A percentile compares a stretch with the other conserved stretches of the same genome.
Evolutionary conservation across 2,329 filamentous ascomycete genomes (phyloP).

Genomic region (Cladosporium sphaerospermum): DNA sequence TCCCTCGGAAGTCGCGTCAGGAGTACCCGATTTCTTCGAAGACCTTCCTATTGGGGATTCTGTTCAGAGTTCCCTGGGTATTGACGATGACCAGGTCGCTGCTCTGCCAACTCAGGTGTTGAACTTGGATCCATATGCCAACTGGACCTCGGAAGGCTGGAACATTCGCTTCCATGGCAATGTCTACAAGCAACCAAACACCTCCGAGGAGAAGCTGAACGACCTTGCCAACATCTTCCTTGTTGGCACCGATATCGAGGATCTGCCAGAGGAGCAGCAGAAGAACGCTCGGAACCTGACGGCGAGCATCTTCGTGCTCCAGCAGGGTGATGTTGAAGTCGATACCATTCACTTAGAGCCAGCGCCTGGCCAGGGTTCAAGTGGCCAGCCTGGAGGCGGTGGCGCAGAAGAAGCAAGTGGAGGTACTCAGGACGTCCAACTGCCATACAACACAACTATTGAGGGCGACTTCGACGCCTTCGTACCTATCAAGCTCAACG

Average conservation of each 20-base stretch:
- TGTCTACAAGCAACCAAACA: conserved; percentile 72
- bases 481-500: conserved; percentile 55
- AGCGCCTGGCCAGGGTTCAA: conserved; percentile 50
- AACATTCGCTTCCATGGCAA: conserved; percentile 71
- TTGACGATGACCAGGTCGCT: conserved; percentile 52
- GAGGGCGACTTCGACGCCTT: conserved; percentile 71
- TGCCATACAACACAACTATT: conserved; percentile 60
- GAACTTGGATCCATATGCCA: conserved; percentile 62
- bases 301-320: conserved; percentile 66
- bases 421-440: conserved; percentile 55
- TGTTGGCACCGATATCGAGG: conserved; percentile 55
- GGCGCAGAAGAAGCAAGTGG: conserved; percentile 49
- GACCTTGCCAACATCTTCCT: conserved; percentile 65
- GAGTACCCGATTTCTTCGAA: conserved; percentile 61
- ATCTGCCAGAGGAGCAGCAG: conserved; percentile 54
- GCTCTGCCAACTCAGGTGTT: conserved; percentile 64
- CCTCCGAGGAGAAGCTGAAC: conserved; percentile 58
- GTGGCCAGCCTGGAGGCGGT: conserved; percentile 43
- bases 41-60: conserved; percentile 53
- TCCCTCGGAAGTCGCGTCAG: conserved; percentile 56
- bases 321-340: conserved; percentile 60
- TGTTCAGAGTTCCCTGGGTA: conserved; percentile 56
- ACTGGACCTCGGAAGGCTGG: conserved; percentile 74
- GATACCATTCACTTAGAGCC: conserved; percentile 55
- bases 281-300: conserved; percentile 68